Evolutionary conservation across 495 filamentous ascomycete species (phyloP).

Genomic region (Penicillium taxi): DNA sequence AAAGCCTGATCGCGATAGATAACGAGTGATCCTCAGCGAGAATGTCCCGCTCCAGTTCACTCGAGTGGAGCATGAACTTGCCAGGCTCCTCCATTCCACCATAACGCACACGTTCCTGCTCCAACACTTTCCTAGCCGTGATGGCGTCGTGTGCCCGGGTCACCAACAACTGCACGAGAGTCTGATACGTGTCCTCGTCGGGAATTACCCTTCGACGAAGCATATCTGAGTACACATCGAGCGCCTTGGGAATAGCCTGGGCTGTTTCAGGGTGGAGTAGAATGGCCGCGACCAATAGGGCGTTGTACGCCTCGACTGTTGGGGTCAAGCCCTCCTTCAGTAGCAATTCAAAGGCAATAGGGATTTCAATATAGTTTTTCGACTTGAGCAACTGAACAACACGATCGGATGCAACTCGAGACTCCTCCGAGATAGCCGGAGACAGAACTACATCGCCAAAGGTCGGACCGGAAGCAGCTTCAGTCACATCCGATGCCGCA

Average conservation of each 20-base stretch:
- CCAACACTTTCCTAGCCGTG: constrained; percentile 58
- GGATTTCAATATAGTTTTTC: constrained; percentile 73
- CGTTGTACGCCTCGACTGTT: constrained; percentile 80
- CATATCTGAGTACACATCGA: constrained; percentile 96
- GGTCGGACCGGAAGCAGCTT: constrained; percentile 25
- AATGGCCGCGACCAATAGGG: constrained; percentile 73
- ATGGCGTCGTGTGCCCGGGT: constrained; percentile 66
- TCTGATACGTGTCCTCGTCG: constrained; percentile 77
- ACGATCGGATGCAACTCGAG: constrained; percentile 62
- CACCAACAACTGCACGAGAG: constrained; percentile 72
- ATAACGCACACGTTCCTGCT: constrained; percentile 68
- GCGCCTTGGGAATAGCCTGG: constrained; percentile 77
- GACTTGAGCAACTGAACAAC: constrained; percentile 61
- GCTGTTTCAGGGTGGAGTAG: constrained; percentile 59
- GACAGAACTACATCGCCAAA: constrained; percentile 24
- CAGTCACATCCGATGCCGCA: constrained; percentile 28
- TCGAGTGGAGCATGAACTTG: constrained; percentile 84
- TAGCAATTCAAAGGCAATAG: constrained; percentile 80
- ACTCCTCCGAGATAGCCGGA: constrained; percentile 40
- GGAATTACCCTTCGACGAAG: constrained; percentile 74
- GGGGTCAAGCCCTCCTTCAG: constrained; percentile 70
- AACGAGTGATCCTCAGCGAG: constrained; percentile 80
- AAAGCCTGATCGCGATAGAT: constrained; percentile 73
- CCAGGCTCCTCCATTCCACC: constrained; percentile 80
- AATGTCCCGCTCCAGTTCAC: constrained; percentile 73